These are phyloP conservation scores for Spencermartinsiella ligniputridi DNA, from an alignment of 1,139 yeast species.

Conservation along the genomic window DNA sequence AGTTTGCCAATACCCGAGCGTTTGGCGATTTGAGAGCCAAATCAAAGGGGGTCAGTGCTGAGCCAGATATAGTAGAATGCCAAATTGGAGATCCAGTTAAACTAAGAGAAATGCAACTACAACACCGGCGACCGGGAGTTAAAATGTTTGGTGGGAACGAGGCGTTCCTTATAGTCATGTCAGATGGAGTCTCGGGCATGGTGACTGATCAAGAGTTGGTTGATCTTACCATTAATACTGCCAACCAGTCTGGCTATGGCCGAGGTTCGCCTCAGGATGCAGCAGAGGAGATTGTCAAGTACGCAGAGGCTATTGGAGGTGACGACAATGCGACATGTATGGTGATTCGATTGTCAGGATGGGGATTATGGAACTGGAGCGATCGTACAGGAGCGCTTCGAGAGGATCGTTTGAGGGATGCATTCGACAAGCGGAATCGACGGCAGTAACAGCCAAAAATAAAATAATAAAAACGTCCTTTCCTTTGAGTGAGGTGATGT, in stretches of 20 bases:
- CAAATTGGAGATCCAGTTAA: constrained; percentile 48
- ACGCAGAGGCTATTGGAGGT: constrained; percentile 83
- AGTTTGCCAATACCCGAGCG: constrained; percentile 86
- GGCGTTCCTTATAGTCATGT: constrained; percentile 67
- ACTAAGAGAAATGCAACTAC: constrained; percentile 8
- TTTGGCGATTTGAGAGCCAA: constrained; percentile 87
- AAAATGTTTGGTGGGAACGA: constrained; percentile 57
- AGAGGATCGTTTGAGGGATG: constrained; percentile 63
- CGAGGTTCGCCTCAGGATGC: constrained; percentile 81
- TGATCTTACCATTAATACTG: constrained; percentile 73
- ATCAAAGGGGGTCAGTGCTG: constrained; percentile 81
- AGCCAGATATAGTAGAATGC: constrained; percentile 77
- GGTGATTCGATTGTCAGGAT: constrained; percentile 73
- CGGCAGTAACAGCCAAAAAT: constrained; percentile 1
- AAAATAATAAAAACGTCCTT: too few species aligned
- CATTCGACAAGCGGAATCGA: constrained; percentile 27
- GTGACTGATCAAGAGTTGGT: constrained; percentile 88
- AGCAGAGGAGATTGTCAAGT: constrained; percentile 78
- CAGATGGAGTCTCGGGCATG: constrained; percentile 83
- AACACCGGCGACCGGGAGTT: constrained; percentile 4
- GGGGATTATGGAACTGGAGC: constrained; percentile 78
- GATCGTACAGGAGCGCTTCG: constrained; percentile 82
- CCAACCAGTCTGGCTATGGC: constrained; percentile 59
- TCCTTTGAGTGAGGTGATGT: too few species aligned
- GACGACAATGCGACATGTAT: constrained; percentile 92